Percentiles rank a stretch among this genome's conserved stretches.
phyloP scores from a whole-genome alignment of 2,329 filamentous ascomycete genomes.

The Sporothrix schenckii region DNA sequence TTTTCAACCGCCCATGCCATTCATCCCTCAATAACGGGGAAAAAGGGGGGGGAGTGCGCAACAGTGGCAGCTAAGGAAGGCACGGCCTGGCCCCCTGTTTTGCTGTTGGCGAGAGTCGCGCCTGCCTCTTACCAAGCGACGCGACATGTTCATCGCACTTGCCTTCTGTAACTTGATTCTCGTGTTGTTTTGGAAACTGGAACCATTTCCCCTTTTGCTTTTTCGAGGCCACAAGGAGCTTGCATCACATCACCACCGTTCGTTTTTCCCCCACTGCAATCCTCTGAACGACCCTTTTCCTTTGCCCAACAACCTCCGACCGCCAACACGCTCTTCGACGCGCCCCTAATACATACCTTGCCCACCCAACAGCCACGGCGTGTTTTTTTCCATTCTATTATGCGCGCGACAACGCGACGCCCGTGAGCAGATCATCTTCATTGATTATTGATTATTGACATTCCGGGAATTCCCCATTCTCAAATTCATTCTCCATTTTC shows the following conservation, averaged over 20 bases:
- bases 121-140: constrained; percentile 34
- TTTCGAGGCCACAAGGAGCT: constrained; percentile 23
- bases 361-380: constrained; percentile 14
- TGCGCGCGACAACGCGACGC: constrained; percentile 22
- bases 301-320: background rate
- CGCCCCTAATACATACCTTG: constrained; percentile 18
- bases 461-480: background rate
- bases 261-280: constrained; percentile 21
- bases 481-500: constrained; percentile 1
- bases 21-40: constrained; percentile 29
- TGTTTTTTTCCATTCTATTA: constrained; percentile 11
- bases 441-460: constrained; percentile 23
- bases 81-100: background rate
- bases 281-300: background rate
- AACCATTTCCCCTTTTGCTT: constrained; percentile 28
- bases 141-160: constrained; percentile 34
- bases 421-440: constrained; percentile 2
- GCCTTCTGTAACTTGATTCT: constrained; percentile 28
- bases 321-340: constrained; percentile 19
- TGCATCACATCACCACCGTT: constrained; percentile 27
- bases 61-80: constrained; percentile 10
- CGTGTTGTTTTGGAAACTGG: constrained; percentile 20
- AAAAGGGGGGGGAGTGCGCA: background rate
- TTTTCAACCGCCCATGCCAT: constrained; percentile 16
- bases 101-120: constrained; percentile 30